phyloP scores from a whole-genome alignment of 2,329 filamentous ascomycete genomes.

The Neofusicoccum laricinum region DNA sequence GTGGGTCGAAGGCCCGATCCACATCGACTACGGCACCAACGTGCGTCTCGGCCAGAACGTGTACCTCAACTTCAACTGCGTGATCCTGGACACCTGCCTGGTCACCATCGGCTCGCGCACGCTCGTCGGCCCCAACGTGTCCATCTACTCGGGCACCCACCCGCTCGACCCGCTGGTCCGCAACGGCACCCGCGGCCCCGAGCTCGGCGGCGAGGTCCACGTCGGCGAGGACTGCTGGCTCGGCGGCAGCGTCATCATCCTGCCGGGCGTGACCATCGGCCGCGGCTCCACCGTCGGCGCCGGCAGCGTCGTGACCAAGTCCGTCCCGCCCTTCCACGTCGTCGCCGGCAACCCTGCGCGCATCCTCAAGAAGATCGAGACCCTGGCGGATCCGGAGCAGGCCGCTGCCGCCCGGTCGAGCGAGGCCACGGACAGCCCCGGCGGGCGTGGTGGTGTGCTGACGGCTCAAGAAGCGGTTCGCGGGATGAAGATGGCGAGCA shows the following conservation, averaged over 20 bases:
- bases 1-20: conserved; percentile 68
- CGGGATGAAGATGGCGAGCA: neutral
- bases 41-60: conserved; percentile 67
- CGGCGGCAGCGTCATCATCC: conserved; percentile 52
- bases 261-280: conserved; percentile 77
- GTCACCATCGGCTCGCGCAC: conserved; percentile 76
- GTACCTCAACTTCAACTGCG: conserved; percentile 73
- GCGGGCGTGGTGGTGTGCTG: neutral
- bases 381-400: conserved; percentile 51
- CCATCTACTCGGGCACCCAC: conserved; percentile 72
- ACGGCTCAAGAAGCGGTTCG: neutral
- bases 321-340: conserved; percentile 62
- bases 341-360: conserved; percentile 67
- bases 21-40: conserved; percentile 76
- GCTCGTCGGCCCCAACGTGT: conserved; percentile 74
- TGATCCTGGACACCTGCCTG: conserved; percentile 72
- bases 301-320: conserved; percentile 78
- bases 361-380: conserved; percentile 48
- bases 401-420: conserved; percentile 37
- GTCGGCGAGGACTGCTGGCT: conserved; percentile 73
- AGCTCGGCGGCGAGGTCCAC: conserved; percentile 68
- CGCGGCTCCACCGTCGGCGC: conserved; percentile 72
- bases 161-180: conserved; percentile 72
- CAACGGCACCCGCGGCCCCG: conserved; percentile 72
- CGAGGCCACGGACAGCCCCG: neutral